phyloP scores from a whole-genome alignment of 2,329 filamentous ascomycete species.

The Clonostachys rosea region DNA sequence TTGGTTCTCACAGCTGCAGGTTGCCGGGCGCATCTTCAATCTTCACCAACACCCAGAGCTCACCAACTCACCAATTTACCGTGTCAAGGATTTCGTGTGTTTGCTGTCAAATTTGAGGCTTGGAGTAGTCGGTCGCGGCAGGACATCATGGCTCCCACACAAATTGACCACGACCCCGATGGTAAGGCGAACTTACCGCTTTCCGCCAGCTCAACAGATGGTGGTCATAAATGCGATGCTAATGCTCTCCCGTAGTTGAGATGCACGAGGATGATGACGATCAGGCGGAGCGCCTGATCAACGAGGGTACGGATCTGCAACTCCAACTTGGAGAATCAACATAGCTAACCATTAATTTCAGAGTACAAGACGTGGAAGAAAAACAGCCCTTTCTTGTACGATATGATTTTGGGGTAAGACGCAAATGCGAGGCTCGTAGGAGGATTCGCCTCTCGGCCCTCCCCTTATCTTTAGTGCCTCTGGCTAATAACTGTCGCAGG shows the following conservation, averaged over 20 bases:
- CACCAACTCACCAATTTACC: neutral
- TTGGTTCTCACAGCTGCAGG: too few species aligned
- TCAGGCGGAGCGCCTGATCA: slow-evolving; percentile 82
- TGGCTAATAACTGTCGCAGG: slow-evolving; percentile 31
- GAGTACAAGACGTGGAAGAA: slow-evolving; percentile 99
- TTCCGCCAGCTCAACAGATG: slow-evolving; percentile 1
- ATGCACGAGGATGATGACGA: slow-evolving; percentile 67
- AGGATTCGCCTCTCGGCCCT: slow-evolving; percentile 3
- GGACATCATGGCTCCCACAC: slow-evolving; percentile 25
- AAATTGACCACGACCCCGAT: slow-evolving; percentile 27
- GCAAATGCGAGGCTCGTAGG: too few species aligned
- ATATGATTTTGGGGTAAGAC: slow-evolving; percentile 79
- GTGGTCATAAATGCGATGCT: too few species aligned
- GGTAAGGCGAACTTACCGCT: slow-evolving; percentile 14
- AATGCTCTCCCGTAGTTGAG: slow-evolving; percentile 18
- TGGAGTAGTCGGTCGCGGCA: neutral
- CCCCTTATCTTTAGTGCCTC: neutral
- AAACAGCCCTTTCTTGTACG: slow-evolving; percentile 96
- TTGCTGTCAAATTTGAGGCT: neutral
- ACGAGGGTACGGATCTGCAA: slow-evolving; percentile 62
- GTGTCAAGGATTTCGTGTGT: neutral
- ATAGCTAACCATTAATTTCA: slow-evolving; percentile 22
- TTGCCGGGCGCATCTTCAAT: too few species aligned
- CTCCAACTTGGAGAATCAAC: neutral
- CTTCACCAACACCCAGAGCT: neutral